Conservation (phyloP, 495 filamentous ascomycete species). For the Hypoxylon lienhwacheense region DNA sequence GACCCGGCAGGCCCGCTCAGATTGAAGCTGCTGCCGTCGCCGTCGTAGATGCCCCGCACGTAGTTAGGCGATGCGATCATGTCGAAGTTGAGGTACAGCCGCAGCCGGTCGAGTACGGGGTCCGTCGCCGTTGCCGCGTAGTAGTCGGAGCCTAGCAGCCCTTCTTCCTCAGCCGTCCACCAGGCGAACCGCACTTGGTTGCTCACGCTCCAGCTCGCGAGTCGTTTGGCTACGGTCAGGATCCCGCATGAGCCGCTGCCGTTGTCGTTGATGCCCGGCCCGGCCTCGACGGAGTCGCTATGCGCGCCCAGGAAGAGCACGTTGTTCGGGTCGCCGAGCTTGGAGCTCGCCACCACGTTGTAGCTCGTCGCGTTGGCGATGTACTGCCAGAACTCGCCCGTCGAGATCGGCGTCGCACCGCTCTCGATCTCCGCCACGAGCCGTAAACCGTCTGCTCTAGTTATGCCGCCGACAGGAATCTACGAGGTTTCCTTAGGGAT, state of each 20-base stretch:
- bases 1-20: constrained; percentile 64
- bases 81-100: constrained; percentile 75
- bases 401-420: constrained; percentile 34
- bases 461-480: constrained; percentile 59
- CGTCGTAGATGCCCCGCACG: constrained; percentile 68
- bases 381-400: constrained; percentile 35
- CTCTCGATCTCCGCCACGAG: constrained; percentile 46
- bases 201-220: constrained; percentile 60
- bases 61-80: constrained; percentile 79
- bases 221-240: constrained; percentile 62
- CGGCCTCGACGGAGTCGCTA: constrained; percentile 66
- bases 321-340: constrained; percentile 65
- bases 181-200: constrained; percentile 71
- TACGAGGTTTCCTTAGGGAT: constrained; percentile 32
- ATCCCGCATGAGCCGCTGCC: constrained; percentile 67
- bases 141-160: constrained; percentile 63
- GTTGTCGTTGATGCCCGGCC: constrained; percentile 69
- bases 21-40: constrained; percentile 66
- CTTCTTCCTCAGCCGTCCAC: constrained; percentile 69
- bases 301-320: constrained; percentile 66
- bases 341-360: constrained; percentile 72
- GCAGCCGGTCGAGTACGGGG: constrained; percentile 55
- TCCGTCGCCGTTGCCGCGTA: constrained; percentile 54
- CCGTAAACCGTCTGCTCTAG: constrained; percentile 52
- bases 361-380: constrained; percentile 49